These are phyloP conservation scores for Saksenaea vasiformis DNA, from an alignment of 371 early-diverging fungal genomes.

Conservation along the genomic window DNA sequence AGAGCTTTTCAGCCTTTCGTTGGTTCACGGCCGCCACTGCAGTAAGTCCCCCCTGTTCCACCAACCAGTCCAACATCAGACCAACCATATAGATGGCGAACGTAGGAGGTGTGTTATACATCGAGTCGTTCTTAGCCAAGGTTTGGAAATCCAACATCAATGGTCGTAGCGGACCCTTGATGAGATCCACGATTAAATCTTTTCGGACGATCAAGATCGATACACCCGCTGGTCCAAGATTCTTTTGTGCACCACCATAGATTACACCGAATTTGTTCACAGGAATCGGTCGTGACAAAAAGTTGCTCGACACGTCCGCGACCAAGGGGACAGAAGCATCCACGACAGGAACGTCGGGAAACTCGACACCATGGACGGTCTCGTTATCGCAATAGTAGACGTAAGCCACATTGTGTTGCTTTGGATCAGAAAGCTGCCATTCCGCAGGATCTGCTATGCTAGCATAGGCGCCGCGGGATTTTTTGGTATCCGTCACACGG, in stretches of 20 bases:
- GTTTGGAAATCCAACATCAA: conserved; percentile 88
- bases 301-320: conserved; percentile 95
- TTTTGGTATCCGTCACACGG: conserved; percentile 64
- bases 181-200: conserved; percentile 71
- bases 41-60: conserved; percentile 76
- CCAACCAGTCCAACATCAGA: conserved; percentile 83
- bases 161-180: conserved; percentile 61
- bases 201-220: conserved; percentile 91
- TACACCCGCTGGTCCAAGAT: conserved; percentile 95
- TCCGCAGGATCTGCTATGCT: conserved; percentile 57
- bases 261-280: conserved; percentile 84
- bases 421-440: conserved; percentile 75
- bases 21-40: conserved; percentile 65
- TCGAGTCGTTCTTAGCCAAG: conserved; percentile 77
- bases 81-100: conserved; percentile 93
- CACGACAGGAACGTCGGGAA: conserved; percentile 57
- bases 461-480: conserved; percentile 51
- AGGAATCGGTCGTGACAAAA: conserved; percentile 85
- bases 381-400: conserved; percentile 97
- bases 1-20: conserved; percentile 71
- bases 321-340: conserved; percentile 80
- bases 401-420: conserved; percentile 68
- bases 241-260: conserved; percentile 97
- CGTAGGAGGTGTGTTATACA: conserved; percentile 97
- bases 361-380: conserved; percentile 96